These are phyloP conservation scores for Microthyrium microscopicum DNA, from an alignment of 2,329 filamentous ascomycete genomes.

Conservation along the genomic window DNA sequence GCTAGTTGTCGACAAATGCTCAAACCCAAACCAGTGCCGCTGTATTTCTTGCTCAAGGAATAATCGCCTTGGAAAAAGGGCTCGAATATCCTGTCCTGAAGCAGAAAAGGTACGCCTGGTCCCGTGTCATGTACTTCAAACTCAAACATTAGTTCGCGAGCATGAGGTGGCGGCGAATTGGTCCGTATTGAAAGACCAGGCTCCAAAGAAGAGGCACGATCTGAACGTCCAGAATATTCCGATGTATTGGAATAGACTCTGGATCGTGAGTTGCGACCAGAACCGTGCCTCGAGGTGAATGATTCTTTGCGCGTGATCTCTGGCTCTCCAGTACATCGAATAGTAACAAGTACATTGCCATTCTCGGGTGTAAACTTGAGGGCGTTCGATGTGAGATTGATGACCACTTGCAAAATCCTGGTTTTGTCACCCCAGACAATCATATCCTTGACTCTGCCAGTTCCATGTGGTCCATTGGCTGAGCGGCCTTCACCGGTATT, in stretches of 20 bases:
- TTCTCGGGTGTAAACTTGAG: slow-evolving; percentile 74
- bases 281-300: slow-evolving; percentile 23
- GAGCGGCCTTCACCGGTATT: slow-evolving; percentile 28
- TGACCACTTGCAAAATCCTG: slow-evolving; percentile 79
- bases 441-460: slow-evolving; percentile 65
- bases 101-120: slow-evolving; percentile 61
- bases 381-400: slow-evolving; percentile 83
- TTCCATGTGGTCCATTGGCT: slow-evolving; percentile 46
- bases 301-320: slow-evolving; percentile 28
- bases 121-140: slow-evolving; percentile 83
- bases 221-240: slow-evolving; percentile 1
- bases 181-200: slow-evolving; percentile 14
- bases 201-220: background rate
- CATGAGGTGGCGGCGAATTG: background rate
- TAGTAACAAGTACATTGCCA: slow-evolving; percentile 59
- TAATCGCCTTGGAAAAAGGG: slow-evolving; percentile 90
- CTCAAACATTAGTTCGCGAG: slow-evolving; percentile 46
- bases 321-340: slow-evolving; percentile 53
- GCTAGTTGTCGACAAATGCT: slow-evolving; percentile 83
- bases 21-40: slow-evolving; percentile 72
- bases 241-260: slow-evolving; percentile 10
- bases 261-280: slow-evolving; percentile 18
- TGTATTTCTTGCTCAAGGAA: slow-evolving; percentile 75
- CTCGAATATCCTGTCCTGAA: slow-evolving; percentile 77
- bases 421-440: slow-evolving; percentile 86